Percentiles rank a stretch among this genome's conserved stretches.
Evolutionary conservation across 768 basidiomycete genomes (phyloP).

Genomic region (Xerocomus potaroensis): DNA sequence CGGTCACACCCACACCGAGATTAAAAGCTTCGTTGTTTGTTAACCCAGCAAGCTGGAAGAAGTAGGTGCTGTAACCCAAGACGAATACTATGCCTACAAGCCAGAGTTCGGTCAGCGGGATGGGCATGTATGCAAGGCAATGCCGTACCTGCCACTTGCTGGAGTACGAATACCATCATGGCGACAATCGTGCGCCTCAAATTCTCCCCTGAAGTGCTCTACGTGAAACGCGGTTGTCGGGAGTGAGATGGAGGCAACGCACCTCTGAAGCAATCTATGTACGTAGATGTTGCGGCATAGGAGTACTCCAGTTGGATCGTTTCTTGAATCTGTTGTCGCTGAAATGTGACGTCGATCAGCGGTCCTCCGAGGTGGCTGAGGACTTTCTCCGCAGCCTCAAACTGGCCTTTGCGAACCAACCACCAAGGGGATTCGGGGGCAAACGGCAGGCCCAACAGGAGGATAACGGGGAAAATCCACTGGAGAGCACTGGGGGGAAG

Average conservation of each 20-base stretch:
- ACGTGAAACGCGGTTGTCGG: too few relatives aligned
- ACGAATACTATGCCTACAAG: constrained; percentile 25
- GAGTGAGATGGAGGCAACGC: background rate
- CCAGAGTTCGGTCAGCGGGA: background rate
- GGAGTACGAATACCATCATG: constrained; percentile 31
- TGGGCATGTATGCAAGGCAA: background rate
- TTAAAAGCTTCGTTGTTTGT: constrained; percentile 26
- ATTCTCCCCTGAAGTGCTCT: constrained; percentile 14
- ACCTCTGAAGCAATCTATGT: constrained; percentile 32
- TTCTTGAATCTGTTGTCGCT: constrained; percentile 24
- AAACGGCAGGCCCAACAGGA: constrained; percentile 29
- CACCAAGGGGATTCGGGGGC: constrained; percentile 34
- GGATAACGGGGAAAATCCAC: constrained; percentile 31
- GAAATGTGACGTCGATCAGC: constrained; percentile 21
- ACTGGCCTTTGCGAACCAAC: constrained; percentile 29
- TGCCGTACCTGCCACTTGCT: constrained; percentile 22
- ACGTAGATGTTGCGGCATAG: constrained; percentile 24
- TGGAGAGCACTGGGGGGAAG: constrained; percentile 21
- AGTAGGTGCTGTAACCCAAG: constrained; percentile 30
- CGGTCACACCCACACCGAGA: constrained; percentile 27
- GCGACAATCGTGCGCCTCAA: constrained; percentile 24
- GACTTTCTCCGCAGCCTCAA: constrained; percentile 21
- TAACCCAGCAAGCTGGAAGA: constrained; percentile 36
- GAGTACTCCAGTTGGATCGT: constrained; percentile 30
- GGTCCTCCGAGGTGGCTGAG: constrained; percentile 19